These are phyloP conservation scores for Dothidotthia symphoricarpi DNA, from an alignment of 2,329 filamentous ascomycete genomes.

Conservation along the genomic window DNA sequence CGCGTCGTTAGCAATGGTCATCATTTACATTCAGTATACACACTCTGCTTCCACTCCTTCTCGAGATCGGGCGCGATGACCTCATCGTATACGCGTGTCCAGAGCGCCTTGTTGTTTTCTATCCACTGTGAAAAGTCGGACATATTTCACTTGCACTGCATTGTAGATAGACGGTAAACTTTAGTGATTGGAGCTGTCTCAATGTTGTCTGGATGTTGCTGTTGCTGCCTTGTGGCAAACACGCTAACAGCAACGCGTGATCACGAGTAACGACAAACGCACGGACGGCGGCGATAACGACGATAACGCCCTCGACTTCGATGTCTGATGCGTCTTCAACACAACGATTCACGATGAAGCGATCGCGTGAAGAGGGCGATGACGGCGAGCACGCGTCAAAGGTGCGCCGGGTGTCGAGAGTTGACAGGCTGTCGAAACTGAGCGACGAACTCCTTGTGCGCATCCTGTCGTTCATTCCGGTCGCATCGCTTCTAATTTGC, in stretches of 20 bases:
- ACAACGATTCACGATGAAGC: constrained; percentile 36
- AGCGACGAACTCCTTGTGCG: constrained; percentile 87
- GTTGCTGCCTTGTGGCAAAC: constrained; percentile 12
- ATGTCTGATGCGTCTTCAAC: constrained; percentile 8
- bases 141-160: constrained; percentile 18
- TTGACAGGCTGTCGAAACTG: constrained; percentile 67
- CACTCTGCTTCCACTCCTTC: constrained; percentile 37
- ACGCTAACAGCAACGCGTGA: constrained; percentile 21
- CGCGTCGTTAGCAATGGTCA: neutral
- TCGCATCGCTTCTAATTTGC: constrained; percentile 64
- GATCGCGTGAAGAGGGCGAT: constrained; percentile 34
- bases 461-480: constrained; percentile 74
- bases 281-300: constrained; percentile 12
- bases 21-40: constrained; percentile 1
- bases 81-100: constrained; percentile 36
- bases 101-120: constrained; percentile 28
- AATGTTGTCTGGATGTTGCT: constrained; percentile 6
- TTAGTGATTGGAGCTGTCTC: neutral
- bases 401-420: constrained; percentile 41
- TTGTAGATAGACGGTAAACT: neutral
- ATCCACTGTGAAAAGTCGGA: constrained; percentile 28
- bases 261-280: constrained; percentile 19
- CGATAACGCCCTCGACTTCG: constrained; percentile 18
- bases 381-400: constrained; percentile 44
- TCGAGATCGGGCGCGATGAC: constrained; percentile 34